phyloP scores from a whole-genome alignment of 176 grass and related monocot genomes.

The Pontederia crassipes region DNA sequence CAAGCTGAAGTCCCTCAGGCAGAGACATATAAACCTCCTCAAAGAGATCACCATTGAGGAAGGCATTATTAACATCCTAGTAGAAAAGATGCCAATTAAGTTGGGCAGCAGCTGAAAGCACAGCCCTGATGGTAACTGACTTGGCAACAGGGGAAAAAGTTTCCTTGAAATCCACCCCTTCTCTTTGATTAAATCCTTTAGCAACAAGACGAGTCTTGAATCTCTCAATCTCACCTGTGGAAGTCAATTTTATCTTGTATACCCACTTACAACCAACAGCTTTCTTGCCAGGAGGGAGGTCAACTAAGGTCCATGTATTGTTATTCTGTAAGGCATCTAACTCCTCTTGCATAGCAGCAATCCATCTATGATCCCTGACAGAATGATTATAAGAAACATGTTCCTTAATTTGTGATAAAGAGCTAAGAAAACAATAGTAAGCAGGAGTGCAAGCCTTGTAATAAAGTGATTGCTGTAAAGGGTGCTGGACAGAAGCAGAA shows the following conservation, averaged over 20 bases:
- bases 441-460: background rate
- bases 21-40: no score
- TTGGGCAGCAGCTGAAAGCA: background rate
- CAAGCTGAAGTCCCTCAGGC: no score
- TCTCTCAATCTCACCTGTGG: background rate
- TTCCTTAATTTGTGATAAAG: background rate
- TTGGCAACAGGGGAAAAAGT: background rate
- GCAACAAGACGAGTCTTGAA: background rate
- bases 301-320: background rate
- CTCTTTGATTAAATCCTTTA: background rate
- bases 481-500: no score
- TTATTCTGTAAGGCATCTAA: background rate
- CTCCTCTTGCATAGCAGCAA: background rate
- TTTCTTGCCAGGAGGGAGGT: background rate
- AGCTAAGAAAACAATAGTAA: background rate
- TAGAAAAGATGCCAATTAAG: background rate
- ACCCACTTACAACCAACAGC: background rate
- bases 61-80: background rate
- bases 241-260: background rate
- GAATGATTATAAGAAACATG: background rate
- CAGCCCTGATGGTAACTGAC: background rate
- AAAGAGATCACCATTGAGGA: background rate
- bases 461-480: no score
- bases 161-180: background rate
- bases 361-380: background rate